These are phyloP conservation scores for Knufia fluminis DNA, from an alignment of 2,329 filamentous ascomycete species.

Conservation along the genomic window DNA sequence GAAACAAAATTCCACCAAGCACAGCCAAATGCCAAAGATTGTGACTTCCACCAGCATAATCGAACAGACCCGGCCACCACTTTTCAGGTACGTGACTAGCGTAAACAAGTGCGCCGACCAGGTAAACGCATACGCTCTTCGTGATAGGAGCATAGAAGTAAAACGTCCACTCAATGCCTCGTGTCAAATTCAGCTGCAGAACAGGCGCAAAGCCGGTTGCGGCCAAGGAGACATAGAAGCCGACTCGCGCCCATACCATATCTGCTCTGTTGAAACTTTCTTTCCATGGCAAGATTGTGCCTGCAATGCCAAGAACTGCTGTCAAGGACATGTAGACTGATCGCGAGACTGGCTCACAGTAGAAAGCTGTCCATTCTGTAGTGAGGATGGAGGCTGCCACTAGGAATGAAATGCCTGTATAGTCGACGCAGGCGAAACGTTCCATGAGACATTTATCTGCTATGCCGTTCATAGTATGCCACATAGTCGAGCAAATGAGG, in stretches of 20 bases:
- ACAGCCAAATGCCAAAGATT: slow-evolving; percentile 98
- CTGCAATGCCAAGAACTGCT: slow-evolving; percentile 68
- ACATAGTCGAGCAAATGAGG: slow-evolving; percentile 86
- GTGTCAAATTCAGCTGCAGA: slow-evolving; percentile 68
- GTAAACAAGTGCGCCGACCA: slow-evolving; percentile 76
- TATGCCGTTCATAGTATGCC: slow-evolving; percentile 98
- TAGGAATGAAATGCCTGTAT: slow-evolving; percentile 90
- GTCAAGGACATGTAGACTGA: slow-evolving; percentile 80
- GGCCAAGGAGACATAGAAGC: slow-evolving; percentile 81
- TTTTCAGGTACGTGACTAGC: slow-evolving; percentile 87
- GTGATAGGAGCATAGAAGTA: slow-evolving; percentile 82
- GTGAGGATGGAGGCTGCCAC: slow-evolving; percentile 97
- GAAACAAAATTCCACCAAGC: slow-evolving; percentile 89
- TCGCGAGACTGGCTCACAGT: slow-evolving; percentile 83
- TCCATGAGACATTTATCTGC: slow-evolving; percentile 83
- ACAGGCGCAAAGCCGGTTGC: slow-evolving; percentile 84
- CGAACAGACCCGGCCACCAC: slow-evolving; percentile 86
- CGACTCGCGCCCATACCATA: slow-evolving; percentile 86
- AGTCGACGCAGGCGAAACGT: slow-evolving; percentile 94
- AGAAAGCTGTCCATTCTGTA: slow-evolving; percentile 96
- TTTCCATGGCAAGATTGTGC: slow-evolving; percentile 91
- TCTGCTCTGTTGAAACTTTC: slow-evolving; percentile 86
- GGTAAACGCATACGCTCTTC: slow-evolving; percentile 80
- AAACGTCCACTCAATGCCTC: slow-evolving; percentile 69
- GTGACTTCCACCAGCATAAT: slow-evolving; percentile 90